Evolutionary conservation across 768 basidiomycete species (phyloP), one percentile per base, ranked within the genome.

Genomic region (Dendrothele bispora): DNA sequence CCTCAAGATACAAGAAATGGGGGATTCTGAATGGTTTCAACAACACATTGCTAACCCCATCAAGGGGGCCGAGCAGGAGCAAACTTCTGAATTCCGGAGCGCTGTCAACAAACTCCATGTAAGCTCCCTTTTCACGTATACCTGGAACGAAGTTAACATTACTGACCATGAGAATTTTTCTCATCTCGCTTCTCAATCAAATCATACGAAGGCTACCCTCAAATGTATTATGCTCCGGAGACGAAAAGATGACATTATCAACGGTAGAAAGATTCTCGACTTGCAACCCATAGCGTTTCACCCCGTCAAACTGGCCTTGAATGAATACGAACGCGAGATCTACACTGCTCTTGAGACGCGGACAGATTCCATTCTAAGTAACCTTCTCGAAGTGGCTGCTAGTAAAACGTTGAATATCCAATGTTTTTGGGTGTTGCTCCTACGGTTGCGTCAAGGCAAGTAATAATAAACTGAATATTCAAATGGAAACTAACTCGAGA

Each of bases 161-260:
- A n/a, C n/a, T n/a, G n/a, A n/a, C n/a, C n/a, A n/a, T n/a, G n/a
- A n/a, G n/a, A n/a, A n/a, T n/a, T n/a, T n/a, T n/a, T n/a, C n/a
- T n/a, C n/a, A n/a, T n/a, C n/a, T n/a, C n/a, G n/a, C n/a, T n/a
- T n/a, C n/a, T n/a, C n/a, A n/a, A n/a, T n/a, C n/a, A n/a, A n/a
- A n/a, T n/a, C n/a, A n/a, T n/a, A n/a, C n/a, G n/a, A n/a, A 91
- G 82, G 81, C 88, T 29, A 82, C 98, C 2, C 71, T 98, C 15
- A 83, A 85, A 55, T 78, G 86, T 7, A 74, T 95, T 51, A 97
- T 98, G 95, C 80, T 98, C 20, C 79, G 95, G 5, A 83, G 97
- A 4, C 84, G 77, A 3, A 99, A 98, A 67, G 77, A 76, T 29
- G 80, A 84, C 42, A 56, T 69, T 0, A 52, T 88, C n/a, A 85